Base-by-base conservation (phyloP, 2,329 filamentous ascomycete species). In the Teratosphaeria pseudoeucalypti region DNA sequence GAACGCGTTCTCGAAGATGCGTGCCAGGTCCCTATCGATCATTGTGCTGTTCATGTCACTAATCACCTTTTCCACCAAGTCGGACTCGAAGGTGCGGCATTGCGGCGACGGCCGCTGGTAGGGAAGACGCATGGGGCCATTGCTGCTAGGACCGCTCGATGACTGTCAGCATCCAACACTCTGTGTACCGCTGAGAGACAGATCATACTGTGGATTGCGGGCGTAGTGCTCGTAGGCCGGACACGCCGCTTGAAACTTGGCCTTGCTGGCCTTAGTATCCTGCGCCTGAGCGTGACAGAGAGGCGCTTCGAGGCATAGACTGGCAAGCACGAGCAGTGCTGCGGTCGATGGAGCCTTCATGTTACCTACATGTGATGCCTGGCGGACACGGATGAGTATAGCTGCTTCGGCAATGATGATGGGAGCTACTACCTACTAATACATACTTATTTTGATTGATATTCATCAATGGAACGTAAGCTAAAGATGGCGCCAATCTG, bases 1-100 rank as follows among this genome's bases (percentile, higher is more conserved):
- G 65, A 95, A 97, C 2, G 92, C 86, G 71, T 99, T 99, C 72
- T 95, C 90, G 71, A 99, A 99, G 11, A 99, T 79, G 29, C 92
- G 85, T 3, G 92, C 92, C 12, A 99, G 82, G 67, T 97, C 94
- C 16, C 87, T 87, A 68, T 97, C 87, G 61, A 86, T 81, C 77
- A 99, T 88, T 57, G 84, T 86, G 32, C 83, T 81, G 6, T 87
- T 94, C 65, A 99, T 80, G 66, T 96, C 85, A 34, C 84, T 74
- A 63, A 99, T 96, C 57, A 96, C 88, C 68, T 88, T 81, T 73
- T 99, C 94, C 54, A 97, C 95, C 3, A 87, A 81, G 27, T 88
- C 83, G 0, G 92, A 96, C 59, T 85, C 83, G 75, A 97, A 99
- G 0, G 92, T 96, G 63, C 94, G 89, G 73, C 94, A 99, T 71